Conservation (phyloP, 1,139 yeast species). For the Scheffersomyces cryptocercus region DNA sequence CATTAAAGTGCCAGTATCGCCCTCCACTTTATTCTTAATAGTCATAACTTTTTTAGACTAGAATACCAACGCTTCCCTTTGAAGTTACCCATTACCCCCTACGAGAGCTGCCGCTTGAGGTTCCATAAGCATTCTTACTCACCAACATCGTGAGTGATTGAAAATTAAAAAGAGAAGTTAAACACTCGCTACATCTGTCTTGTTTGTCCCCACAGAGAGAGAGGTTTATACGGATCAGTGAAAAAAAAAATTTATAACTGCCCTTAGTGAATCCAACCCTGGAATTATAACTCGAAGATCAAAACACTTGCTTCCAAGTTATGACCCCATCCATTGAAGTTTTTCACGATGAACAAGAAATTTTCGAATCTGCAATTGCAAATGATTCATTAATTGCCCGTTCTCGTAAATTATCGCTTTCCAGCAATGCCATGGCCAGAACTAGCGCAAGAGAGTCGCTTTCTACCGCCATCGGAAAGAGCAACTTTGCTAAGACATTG, state of each 20-base stretch:
- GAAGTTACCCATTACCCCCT: slow-evolving; percentile 7
- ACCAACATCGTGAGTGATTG: slow-evolving; percentile 31
- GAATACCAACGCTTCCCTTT: slow-evolving; percentile 4
- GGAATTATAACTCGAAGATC: too few relatives aligned
- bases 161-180: slow-evolving; percentile 1
- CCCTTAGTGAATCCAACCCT: background rate
- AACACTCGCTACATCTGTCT: slow-evolving; percentile 9
- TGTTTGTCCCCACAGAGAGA: slow-evolving; percentile 13
- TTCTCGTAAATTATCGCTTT: background rate
- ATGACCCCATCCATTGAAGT: slow-evolving; percentile 31
- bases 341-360: slow-evolving; percentile 14
- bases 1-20: slow-evolving; percentile 1
- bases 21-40: background rate
- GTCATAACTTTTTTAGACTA: slow-evolving; percentile 4
- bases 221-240: background rate
- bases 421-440: background rate
- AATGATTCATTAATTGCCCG: slow-evolving; percentile 9
- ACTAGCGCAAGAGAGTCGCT: background rate
- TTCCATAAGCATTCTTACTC: slow-evolving; percentile 27
- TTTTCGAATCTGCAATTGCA: slow-evolving; percentile 8
- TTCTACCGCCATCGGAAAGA: background rate
- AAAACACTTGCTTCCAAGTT: slow-evolving; percentile 9
- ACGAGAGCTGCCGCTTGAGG: slow-evolving; percentile 59
- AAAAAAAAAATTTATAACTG: background rate
- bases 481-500: slow-evolving; percentile 8